phyloP scores from a whole-genome alignment of 2,329 filamentous ascomycete species.

The Beauveria brongniartii region DNA sequence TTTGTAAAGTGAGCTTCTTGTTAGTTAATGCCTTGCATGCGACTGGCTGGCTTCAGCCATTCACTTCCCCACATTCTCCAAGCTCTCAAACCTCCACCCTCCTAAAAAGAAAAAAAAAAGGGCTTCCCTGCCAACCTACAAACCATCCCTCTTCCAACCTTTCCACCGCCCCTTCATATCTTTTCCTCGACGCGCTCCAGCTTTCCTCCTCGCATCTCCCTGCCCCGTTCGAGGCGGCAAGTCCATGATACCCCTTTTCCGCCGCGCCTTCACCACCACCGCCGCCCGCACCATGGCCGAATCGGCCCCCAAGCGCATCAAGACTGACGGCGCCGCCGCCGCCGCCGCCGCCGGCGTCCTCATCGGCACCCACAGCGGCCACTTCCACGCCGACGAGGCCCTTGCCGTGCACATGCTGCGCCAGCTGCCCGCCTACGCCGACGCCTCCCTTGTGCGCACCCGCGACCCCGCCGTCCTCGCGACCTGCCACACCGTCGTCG shows the following conservation, averaged over 20 bases:
- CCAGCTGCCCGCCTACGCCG: conserved; percentile 70
- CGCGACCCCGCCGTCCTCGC: conserved; percentile 72
- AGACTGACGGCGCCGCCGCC: conserved; percentile 46
- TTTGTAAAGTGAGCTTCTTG: background rate
- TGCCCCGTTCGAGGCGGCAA: background rate
- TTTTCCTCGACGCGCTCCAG: background rate
- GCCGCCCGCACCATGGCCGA: conserved; percentile 39
- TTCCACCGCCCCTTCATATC: background rate
- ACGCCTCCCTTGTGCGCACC: conserved; percentile 71
- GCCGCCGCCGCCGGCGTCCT: conserved; percentile 31
- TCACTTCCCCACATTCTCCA: background rate
- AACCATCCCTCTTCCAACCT: background rate
- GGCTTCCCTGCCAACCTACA: background rate
- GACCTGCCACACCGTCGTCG: conserved; percentile 88
- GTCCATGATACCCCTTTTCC: conserved; percentile 3
- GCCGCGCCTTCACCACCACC: conserved; percentile 9
- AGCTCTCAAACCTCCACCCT: background rate
- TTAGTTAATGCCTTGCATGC: background rate
- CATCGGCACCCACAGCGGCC: conserved; percentile 94
- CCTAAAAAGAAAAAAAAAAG: background rate
- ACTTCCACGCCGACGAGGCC: conserved; percentile 98
- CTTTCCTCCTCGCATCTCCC: background rate
- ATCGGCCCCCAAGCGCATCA: conserved; percentile 72
- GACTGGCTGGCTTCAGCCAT: background rate
- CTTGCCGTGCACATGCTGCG: conserved; percentile 94